A percentile compares a stretch with the other conserved stretches of the same genome.
These are phyloP conservation scores for Chlamydomonas eustigma DNA, from an alignment of 139 green algal genomes.

Conservation along the genomic window DNA sequence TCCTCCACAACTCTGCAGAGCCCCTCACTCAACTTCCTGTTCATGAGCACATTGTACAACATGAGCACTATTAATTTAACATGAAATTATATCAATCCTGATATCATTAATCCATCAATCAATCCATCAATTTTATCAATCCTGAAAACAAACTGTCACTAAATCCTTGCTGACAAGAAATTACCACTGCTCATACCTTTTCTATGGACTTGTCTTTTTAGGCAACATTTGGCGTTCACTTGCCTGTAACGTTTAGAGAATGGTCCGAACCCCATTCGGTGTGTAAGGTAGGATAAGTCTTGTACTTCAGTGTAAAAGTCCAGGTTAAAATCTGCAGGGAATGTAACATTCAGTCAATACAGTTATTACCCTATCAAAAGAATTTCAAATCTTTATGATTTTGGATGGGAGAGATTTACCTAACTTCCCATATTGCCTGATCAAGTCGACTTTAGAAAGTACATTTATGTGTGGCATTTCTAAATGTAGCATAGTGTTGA, in stretches of 20 bases:
- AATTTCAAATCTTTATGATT: no score
- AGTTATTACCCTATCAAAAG: no score
- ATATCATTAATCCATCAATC: no score
- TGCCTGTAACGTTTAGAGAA: slow-evolving; percentile 53
- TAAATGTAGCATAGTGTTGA: slow-evolving; percentile 76
- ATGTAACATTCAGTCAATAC: no score
- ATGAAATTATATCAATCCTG: no score
- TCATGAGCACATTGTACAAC: no score
- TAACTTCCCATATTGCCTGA: slow-evolving; percentile 84
- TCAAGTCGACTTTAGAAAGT: slow-evolving; percentile 81
- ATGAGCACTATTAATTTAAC: no score
- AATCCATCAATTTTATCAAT: no score
- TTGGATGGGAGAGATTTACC: no score
- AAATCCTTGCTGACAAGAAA: no score
- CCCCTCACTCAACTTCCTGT: slow-evolving; percentile 62
- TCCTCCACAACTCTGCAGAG: slow-evolving; percentile 86
- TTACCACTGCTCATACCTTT: no score
- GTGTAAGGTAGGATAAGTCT: slow-evolving; percentile 73
- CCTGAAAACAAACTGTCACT: background rate
- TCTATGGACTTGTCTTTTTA: no score
- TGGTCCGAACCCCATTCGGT: slow-evolving; percentile 27
- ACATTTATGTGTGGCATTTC: slow-evolving; percentile 81
- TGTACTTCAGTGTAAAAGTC: slow-evolving; percentile 91
- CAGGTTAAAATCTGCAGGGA: slow-evolving; percentile 71
- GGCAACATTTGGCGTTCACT: background rate